phyloP scores from a whole-genome alignment of 345 rosid genomes.

The Sisymbrium irio region DNA sequence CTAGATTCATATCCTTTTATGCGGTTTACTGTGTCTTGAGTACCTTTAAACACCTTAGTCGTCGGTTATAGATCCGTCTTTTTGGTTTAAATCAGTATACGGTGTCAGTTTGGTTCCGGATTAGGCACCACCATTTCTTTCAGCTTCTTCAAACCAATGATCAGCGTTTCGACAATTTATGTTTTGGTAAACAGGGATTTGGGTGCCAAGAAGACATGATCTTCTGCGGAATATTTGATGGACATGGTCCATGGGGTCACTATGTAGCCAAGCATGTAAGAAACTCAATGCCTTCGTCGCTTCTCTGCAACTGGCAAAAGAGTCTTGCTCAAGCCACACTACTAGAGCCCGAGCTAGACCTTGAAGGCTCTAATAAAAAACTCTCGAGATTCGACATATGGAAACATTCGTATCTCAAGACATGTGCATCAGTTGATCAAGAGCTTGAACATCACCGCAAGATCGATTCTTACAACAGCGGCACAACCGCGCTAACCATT shows the following conservation, averaged over 20 bases:
- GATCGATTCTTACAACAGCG: conserved; percentile 79
- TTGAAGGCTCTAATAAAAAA: conserved; percentile 40
- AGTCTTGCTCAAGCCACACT: conserved; percentile 52
- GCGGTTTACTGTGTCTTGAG: no score
- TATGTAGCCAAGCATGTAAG: conserved; percentile 80
- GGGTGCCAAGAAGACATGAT: conserved; percentile 93
- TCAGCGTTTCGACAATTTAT: not conserved
- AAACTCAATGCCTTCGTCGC: conserved; percentile 65
- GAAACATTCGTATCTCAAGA: conserved; percentile 75
- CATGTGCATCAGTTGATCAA: conserved; percentile 77
- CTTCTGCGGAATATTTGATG: conserved; percentile 95
- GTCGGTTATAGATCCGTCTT: no score
- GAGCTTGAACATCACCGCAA: conserved; percentile 68
- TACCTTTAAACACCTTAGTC: no score
- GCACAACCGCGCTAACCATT: conserved; percentile 79
- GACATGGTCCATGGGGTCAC: conserved; percentile 99
- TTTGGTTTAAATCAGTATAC: no score
- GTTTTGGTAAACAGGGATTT: conserved; percentile 50
- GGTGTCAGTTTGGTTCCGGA: no score
- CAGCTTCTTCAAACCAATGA: not conserved
- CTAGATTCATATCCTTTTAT: not conserved
- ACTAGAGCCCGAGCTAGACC: conserved; percentile 42
- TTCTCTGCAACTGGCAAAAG: conserved; percentile 90
- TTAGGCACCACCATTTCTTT: not conserved
- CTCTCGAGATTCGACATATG: conserved; percentile 56